Conservation (phyloP, 2,329 filamentous ascomycete genomes). For the Aspergillus eucalypticola region DNA sequence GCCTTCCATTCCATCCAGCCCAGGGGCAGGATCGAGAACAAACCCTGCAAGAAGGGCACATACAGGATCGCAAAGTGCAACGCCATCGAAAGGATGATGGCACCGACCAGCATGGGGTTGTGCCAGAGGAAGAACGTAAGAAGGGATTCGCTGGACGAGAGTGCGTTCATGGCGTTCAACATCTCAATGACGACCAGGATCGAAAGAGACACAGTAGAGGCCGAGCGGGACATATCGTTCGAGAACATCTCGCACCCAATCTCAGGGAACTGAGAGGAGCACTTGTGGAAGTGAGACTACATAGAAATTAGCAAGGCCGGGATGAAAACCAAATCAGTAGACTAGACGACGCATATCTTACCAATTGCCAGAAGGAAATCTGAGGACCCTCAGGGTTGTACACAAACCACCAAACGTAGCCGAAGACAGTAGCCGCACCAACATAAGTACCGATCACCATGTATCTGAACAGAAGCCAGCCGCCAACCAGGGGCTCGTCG, state of each 20-base stretch:
- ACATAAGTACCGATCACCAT: slow-evolving; percentile 96
- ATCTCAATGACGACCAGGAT: slow-evolving; percentile 96
- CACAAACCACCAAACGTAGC: slow-evolving; percentile 99
- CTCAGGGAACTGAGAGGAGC: slow-evolving; percentile 78
- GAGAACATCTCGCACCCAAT: slow-evolving; percentile 92
- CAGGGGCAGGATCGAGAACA: slow-evolving; percentile 90
- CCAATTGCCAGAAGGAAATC: slow-evolving; percentile 84
- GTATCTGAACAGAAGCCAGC: slow-evolving; percentile 97
- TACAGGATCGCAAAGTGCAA: slow-evolving; percentile 95
- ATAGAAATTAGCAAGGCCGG: slow-evolving; percentile 11
- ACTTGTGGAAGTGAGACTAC: slow-evolving; percentile 85
- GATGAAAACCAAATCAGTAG: slow-evolving; percentile 10
- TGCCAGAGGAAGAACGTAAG: slow-evolving; percentile 94
- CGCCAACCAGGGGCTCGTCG: slow-evolving; percentile 86
- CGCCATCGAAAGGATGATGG: slow-evolving; percentile 87
- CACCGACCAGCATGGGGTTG: slow-evolving; percentile 98
- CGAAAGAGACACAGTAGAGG: slow-evolving; percentile 89
- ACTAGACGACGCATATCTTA: slow-evolving; percentile 37
- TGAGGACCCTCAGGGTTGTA: slow-evolving; percentile 87
- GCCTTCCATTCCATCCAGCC: slow-evolving; percentile 89
- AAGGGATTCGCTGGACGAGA: slow-evolving; percentile 92
- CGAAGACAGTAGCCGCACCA: slow-evolving; percentile 88
- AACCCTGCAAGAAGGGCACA: slow-evolving; percentile 78
- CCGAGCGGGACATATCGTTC: slow-evolving; percentile 81
- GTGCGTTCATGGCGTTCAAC: slow-evolving; percentile 98